Evolutionary conservation across 352 stramenopile genomes (phyloP).

Genomic region (Phytophthora constricta): DNA sequence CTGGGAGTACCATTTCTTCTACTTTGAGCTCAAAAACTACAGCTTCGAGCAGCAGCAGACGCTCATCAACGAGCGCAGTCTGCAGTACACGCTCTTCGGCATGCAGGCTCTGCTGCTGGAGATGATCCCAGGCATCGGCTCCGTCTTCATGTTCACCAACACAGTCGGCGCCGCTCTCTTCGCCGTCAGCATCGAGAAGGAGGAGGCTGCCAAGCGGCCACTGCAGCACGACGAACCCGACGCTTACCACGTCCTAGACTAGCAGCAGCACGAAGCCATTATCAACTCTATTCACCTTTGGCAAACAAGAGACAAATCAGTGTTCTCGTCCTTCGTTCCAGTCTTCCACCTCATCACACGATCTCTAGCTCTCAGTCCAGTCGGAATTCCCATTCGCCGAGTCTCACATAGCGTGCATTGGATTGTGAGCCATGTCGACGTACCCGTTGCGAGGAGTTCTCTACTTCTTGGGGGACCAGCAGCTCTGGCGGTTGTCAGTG

Average conservation of each 20-base stretch:
- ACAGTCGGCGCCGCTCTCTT: constrained; percentile 50
- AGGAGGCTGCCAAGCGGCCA: constrained; percentile 17
- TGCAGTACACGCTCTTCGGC: constrained; percentile 47
- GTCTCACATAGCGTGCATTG: too few species aligned
- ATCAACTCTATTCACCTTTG: too few species aligned
- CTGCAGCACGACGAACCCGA: constrained; percentile 7
- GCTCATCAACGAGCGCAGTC: constrained; percentile 31
- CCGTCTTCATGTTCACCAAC: constrained; percentile 54
- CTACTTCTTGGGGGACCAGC: constrained; percentile 42
- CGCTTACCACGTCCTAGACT: too few species aligned
- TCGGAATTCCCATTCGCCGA: too few species aligned
- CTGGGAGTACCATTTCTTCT: constrained; percentile 55
- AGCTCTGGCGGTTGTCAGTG: constrained; percentile 36
- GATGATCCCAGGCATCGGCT: constrained; percentile 46
- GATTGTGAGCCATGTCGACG: too few species aligned
- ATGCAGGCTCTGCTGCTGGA: constrained; percentile 50
- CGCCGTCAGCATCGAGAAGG: constrained; percentile 44
- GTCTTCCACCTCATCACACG: too few species aligned
- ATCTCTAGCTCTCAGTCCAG: too few species aligned
- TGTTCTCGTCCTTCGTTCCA: too few species aligned
- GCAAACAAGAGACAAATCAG: too few species aligned
- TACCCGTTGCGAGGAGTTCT: constrained; percentile 13
- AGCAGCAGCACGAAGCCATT: constrained; percentile 5
- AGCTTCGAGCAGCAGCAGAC: constrained; percentile 41
- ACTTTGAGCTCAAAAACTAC: constrained; percentile 49